Evolutionary conservation across 257 asterid genomes (phyloP), one percentile per base, ranked within the genome.

Genomic region (Cordia subcordata): DNA sequence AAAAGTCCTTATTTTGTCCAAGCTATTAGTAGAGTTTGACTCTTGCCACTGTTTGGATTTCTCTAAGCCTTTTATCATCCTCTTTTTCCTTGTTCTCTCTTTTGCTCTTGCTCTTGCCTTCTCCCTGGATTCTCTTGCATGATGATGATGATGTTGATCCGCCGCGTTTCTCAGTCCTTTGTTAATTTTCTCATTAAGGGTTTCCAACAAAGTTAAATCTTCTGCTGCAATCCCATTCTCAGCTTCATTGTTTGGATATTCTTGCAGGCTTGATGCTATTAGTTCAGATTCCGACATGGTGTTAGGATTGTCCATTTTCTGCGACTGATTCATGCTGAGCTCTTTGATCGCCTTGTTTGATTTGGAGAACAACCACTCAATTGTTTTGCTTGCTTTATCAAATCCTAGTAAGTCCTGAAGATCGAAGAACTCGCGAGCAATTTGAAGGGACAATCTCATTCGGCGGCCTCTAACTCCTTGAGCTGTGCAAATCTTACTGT

Each of bases 381-480:
- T 68, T 71, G 84, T 85, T 17, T 79, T 77, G 55, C 90, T 82
- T 5, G 89, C 82, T n/a, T 82, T 71, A 66, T 79, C 83, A 46
- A 60, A 82, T 33, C 89, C 84, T n/a, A 82, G 79, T 69, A 81
- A 46, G 0, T 82, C 90, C 70, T 82, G 90, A 53, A 82, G 84
- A 14, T 82, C 90, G 69, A 77, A 82, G 76, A 82, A 82, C 33
- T 73, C 68, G 27, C 79, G 69, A 16, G 90, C 90, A 23, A 83
- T 80, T 12, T 63, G 63, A 0, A 85, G 82, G 0, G 90, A 71
- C 23, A 82, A 81, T 47, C 90, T 59, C 17, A 82, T 56, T 62
- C 90, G 74, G 20, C 90, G 71, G 63, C 80, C 84, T 57, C 72
- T 62, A 4, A 72, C 66, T 0, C 90, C 90, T 62, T 68, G 68